These are phyloP conservation scores for Aureobasidium sp. DNA, from an alignment of 2,329 filamentous ascomycete genomes.

Conservation along the genomic window DNA sequence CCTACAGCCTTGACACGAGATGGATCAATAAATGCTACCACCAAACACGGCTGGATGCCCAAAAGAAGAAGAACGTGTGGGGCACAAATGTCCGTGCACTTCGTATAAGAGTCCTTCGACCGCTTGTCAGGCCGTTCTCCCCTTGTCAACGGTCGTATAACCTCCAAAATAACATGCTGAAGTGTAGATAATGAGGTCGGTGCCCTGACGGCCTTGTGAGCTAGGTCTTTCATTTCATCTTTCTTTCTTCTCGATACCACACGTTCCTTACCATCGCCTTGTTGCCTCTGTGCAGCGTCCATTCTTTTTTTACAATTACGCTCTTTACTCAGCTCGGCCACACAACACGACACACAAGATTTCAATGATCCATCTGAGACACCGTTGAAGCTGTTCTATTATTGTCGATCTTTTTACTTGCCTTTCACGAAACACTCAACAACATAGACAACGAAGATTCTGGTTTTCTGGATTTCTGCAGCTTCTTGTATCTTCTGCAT, in stretches of 20 bases:
- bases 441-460: not conserved
- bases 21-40: not conserved
- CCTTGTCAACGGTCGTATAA: conserved; percentile 7
- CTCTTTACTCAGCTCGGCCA: not conserved
- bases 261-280: not conserved
- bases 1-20: not conserved
- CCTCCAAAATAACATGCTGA: not conserved
- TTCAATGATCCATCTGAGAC: not conserved
- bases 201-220: not conserved
- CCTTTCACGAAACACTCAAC: not conserved
- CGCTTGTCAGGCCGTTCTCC: not conserved
- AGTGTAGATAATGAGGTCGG: not conserved
- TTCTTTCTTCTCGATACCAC: not conserved
- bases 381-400: conserved; percentile 10
- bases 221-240: not conserved
- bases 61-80: conserved; percentile 4
- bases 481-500: not conserved
- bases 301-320: not conserved
- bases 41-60: not conserved
- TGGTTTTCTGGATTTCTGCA: not conserved
- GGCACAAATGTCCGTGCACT: not conserved
- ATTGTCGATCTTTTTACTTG: not conserved
- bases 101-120: conserved; percentile 5
- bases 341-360: not conserved
- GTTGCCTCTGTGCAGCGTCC: conserved; percentile 1